These are phyloP conservation scores for Elsinoe necatrix DNA, from an alignment of 2,329 filamentous ascomycete genomes.

Conservation along the genomic window DNA sequence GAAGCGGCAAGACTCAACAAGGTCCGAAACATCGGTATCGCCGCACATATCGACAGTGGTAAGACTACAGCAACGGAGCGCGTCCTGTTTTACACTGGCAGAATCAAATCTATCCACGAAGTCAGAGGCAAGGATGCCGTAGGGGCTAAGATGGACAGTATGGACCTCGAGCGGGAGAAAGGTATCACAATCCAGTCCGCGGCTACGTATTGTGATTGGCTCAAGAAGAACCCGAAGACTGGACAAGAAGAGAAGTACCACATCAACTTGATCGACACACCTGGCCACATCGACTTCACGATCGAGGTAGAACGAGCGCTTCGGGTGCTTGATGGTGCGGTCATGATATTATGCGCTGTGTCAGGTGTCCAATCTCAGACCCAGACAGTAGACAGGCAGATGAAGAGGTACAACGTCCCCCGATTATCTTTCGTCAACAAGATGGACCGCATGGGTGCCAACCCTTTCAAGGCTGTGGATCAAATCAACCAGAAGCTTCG, in stretches of 20 bases:
- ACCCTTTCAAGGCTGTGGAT: conserved; percentile 94
- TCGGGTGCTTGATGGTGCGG: conserved; percentile 88
- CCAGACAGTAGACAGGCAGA: conserved; percentile 95
- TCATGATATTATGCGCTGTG: conserved; percentile 97
- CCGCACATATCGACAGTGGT: conserved; percentile 95
- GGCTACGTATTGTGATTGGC: conserved; percentile 95
- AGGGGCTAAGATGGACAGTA: conserved; percentile 99
- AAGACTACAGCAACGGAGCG: conserved; percentile 96
- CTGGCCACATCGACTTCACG: conserved; percentile 97
- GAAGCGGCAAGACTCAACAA: conserved; percentile 70
- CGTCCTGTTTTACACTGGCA: conserved; percentile 94
- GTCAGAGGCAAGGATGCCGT: conserved; percentile 90
- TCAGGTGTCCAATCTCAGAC: conserved; percentile 97
- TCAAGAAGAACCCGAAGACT: conserved; percentile 53
- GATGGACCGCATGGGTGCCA: conserved; percentile 98
- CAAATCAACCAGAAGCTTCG: conserved; percentile 96
- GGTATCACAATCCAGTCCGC: conserved; percentile 98
- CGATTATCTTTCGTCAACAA: conserved; percentile 97
- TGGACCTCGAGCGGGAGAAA: conserved; percentile 97
- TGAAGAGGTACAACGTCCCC: conserved; percentile 96
- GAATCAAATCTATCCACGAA: conserved; percentile 95
- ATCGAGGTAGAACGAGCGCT: conserved; percentile 96
- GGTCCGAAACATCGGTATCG: conserved; percentile 96
- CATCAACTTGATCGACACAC: conserved; percentile 97
- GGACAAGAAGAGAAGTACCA: conserved; percentile 87